These are phyloP conservation scores for Hypomyces rosellus DNA, from an alignment of 2,329 filamentous ascomycete genomes.

Conservation along the genomic window DNA sequence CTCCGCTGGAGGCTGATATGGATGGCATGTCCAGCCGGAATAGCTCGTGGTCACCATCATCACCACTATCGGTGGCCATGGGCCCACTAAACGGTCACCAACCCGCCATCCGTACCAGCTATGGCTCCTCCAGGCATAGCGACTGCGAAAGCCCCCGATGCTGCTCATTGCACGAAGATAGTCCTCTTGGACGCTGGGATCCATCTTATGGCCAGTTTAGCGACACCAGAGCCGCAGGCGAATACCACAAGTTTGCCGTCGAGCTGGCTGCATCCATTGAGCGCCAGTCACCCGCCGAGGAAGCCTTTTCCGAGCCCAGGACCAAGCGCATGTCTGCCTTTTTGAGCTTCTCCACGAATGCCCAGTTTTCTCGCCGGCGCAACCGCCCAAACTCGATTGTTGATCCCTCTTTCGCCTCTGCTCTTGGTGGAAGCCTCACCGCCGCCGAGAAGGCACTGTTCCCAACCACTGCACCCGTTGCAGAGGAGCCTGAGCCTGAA, in stretches of 20 bases:
- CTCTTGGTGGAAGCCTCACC: background rate
- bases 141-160: conserved; percentile 1
- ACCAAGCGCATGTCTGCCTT: conserved; percentile 15
- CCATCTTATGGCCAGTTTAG: conserved; percentile 21
- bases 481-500: background rate
- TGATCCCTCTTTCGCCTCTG: conserved; percentile 1
- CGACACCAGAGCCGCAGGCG: conserved; percentile 25
- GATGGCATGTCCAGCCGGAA: conserved; percentile 15
- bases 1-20: conserved; percentile 15
- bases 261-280: conserved; percentile 22
- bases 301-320: background rate
- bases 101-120: conserved; percentile 6
- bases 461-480: background rate
- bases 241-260: conserved; percentile 30
- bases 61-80: conserved; percentile 11
- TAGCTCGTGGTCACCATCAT: conserved; percentile 18
- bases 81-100: conserved; percentile 10
- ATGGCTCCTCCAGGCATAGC: conserved; percentile 4
- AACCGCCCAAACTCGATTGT: conserved; percentile 15
- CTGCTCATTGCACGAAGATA: conserved; percentile 7
- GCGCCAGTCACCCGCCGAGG: conserved; percentile 1
- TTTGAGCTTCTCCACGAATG: conserved; percentile 21
- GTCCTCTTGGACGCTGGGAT: conserved; percentile 12
- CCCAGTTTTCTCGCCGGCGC: conserved; percentile 23
- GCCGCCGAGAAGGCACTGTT: background rate